These are phyloP conservation scores for Neurospora tetrasperma DNA, from an alignment of 495 filamentous ascomycete species.

Conservation along the genomic window DNA sequence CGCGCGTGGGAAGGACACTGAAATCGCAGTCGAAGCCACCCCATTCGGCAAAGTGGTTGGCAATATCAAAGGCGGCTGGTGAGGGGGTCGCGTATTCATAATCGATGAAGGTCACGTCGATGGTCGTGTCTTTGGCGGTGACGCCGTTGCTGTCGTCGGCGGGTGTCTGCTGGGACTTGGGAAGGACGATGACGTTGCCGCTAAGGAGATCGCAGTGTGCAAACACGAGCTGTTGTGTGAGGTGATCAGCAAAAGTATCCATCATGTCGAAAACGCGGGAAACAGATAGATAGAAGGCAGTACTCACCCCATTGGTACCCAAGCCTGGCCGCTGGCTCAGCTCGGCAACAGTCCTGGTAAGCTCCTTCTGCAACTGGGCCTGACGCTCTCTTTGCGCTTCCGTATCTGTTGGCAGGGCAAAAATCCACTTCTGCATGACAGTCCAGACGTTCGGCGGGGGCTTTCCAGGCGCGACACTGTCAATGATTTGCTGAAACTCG, in stretches of 20 bases:
- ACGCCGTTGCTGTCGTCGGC: conserved; percentile 18
- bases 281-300: background rate
- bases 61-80: conserved; percentile 93
- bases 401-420: conserved; percentile 64
- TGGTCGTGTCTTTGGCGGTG: conserved; percentile 21
- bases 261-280: background rate
- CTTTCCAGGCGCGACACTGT: conserved; percentile 49
- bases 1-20: conserved; percentile 65
- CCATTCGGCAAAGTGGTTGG: conserved; percentile 99
- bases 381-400: conserved; percentile 56
- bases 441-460: conserved; percentile 79
- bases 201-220: conserved; percentile 90
- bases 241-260: conserved; percentile 12
- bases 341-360: conserved; percentile 54
- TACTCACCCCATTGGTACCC: conserved; percentile 59
- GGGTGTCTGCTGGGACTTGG: conserved; percentile 26
- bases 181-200: conserved; percentile 89
- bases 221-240: conserved; percentile 60
- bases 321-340: conserved; percentile 65
- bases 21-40: conserved; percentile 93
- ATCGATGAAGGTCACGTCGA: conserved; percentile 80
- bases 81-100: conserved; percentile 95
- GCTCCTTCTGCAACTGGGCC: conserved; percentile 59
- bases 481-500: conserved; percentile 36
- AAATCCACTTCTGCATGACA: conserved; percentile 90